These are phyloP conservation scores for Benincasa hispida DNA, from an alignment of 306 rosid species.

Conservation along the genomic window DNA sequence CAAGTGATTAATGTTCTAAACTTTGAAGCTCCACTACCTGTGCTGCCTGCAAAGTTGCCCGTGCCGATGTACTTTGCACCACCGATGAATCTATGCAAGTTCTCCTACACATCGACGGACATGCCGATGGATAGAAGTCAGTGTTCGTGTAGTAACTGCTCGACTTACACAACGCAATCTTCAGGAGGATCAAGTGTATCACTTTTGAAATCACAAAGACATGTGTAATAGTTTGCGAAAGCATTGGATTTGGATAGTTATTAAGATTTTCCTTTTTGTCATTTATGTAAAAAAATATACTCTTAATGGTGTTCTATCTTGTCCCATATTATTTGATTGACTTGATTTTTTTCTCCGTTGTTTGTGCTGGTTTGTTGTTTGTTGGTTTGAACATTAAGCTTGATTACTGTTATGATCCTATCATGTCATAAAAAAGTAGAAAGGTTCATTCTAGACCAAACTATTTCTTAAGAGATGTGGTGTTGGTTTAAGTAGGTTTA, in stretches of 20 bases:
- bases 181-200: constrained; percentile 40
- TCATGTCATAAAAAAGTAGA: background rate
- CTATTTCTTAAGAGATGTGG: too few relatives aligned
- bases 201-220: constrained; percentile 11
- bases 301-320: background rate
- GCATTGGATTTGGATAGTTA: background rate
- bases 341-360: background rate
- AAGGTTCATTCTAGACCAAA: background rate
- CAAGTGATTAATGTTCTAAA: constrained; percentile 9
- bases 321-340: background rate
- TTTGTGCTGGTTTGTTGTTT: background rate
- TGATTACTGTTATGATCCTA: background rate
- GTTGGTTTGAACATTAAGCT: background rate
- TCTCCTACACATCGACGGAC: constrained; percentile 11
- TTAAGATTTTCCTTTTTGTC: background rate
- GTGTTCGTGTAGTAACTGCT: constrained; percentile 22
- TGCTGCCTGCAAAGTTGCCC: background rate
- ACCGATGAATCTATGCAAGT: background rate
- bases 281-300: background rate
- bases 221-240: background rate
- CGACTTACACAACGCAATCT: constrained; percentile 35
- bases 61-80: constrained; percentile 5
- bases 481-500: too few relatives aligned
- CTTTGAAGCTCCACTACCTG: constrained; percentile 3
- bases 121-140: constrained; percentile 19